Conservation (phyloP, 2,329 filamentous ascomycete species). For the Chaetomiaceae sp. region DNA sequence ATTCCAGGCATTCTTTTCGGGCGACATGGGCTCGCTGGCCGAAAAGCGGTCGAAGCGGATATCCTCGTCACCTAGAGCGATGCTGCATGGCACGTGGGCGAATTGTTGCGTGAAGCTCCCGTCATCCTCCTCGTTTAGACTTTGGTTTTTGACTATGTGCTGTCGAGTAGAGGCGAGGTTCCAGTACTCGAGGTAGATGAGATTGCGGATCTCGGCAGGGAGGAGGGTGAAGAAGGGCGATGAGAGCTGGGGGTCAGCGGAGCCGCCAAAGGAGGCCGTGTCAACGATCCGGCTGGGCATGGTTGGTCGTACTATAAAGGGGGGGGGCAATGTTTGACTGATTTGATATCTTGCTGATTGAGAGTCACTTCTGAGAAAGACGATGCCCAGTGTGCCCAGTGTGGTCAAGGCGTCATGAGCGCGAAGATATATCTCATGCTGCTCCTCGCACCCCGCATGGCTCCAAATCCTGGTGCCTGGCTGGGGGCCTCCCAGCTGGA, state of each 20-base stretch:
- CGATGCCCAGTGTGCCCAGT: too few species aligned
- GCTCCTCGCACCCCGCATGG: neutral
- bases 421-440: neutral
- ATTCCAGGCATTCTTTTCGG: slow-evolving; percentile 14
- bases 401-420: neutral
- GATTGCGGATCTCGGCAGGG: slow-evolving; percentile 31
- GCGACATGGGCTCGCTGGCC: neutral
- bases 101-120: neutral
- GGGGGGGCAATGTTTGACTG: too few species aligned
- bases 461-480: slow-evolving; percentile 2
- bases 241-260: slow-evolving; percentile 45
- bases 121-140: neutral
- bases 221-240: slow-evolving; percentile 30
- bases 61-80: slow-evolving; percentile 11
- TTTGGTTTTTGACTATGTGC: slow-evolving; percentile 18
- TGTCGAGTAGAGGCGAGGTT: slow-evolving; percentile 20
- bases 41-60: slow-evolving; percentile 10
- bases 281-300: neutral
- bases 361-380: too few species aligned
- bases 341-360: neutral
- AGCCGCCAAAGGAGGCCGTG: slow-evolving; percentile 26
- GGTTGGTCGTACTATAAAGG: neutral
- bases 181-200: slow-evolving; percentile 32
- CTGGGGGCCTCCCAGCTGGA: too few species aligned
- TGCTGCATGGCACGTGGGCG: slow-evolving; percentile 23